Evolutionary conservation across 805 yeast genomes (phyloP).

Genomic region (Nakazawaea pomicola): DNA sequence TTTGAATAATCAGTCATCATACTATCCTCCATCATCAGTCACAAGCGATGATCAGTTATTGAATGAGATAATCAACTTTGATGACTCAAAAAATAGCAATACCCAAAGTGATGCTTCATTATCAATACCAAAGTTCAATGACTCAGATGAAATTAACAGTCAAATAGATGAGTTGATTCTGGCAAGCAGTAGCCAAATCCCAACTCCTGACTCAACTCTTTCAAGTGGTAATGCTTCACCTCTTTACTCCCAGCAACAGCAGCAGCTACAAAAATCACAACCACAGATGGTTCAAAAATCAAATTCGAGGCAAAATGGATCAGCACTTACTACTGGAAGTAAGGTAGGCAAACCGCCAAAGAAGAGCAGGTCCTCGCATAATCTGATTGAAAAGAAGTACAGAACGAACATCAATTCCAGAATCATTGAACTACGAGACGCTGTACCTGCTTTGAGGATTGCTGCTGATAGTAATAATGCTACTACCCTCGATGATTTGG

Average conservation of each 20-base stretch:
- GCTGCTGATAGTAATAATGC: constrained; percentile 43
- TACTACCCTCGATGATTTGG: constrained; percentile 42
- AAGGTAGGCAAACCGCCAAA: constrained; percentile 35
- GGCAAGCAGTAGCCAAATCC: no score
- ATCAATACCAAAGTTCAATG: not conserved
- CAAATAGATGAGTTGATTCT: constrained; percentile 10
- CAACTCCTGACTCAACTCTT: constrained; percentile 4
- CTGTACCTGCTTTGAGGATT: constrained; percentile 72
- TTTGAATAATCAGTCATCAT: not conserved
- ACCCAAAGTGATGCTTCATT: no score
- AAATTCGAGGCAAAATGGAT: not conserved
- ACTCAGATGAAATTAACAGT: not conserved
- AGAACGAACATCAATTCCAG: constrained; percentile 72
- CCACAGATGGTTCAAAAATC: not conserved
- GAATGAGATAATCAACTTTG: constrained; percentile 7
- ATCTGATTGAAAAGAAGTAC: constrained; percentile 77
- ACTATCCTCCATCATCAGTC: not conserved
- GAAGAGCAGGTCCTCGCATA: constrained; percentile 60
- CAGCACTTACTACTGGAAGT: not conserved
- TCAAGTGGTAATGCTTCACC: constrained; percentile 2
- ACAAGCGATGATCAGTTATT: constrained; percentile 1
- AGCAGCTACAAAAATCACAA: not conserved
- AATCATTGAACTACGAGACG: constrained; percentile 63
- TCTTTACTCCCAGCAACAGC: not conserved
- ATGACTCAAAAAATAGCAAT: no score